phyloP scores from a whole-genome alignment of 257 asterid species.

The Scutellaria baicalensis region DNA sequence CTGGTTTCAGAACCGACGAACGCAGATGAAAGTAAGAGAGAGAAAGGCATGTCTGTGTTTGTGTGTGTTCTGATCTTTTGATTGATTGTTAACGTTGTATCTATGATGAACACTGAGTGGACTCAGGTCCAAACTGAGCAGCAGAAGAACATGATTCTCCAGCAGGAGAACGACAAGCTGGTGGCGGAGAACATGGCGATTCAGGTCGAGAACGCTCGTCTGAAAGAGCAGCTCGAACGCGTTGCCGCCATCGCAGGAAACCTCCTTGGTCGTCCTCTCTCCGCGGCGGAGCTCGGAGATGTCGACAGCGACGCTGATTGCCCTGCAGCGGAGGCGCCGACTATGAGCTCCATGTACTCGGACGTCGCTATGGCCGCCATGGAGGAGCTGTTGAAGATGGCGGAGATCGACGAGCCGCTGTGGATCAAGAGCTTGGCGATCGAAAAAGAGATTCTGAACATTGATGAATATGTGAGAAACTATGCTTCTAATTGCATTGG shows the following conservation, averaged over 20 bases:
- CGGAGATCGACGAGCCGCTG: conserved; percentile 64
- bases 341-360: conserved; percentile 55
- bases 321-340: conserved; percentile 22
- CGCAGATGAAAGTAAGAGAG: conserved; percentile 54
- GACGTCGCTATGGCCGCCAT: conserved; percentile 88
- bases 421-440: conserved; percentile 64
- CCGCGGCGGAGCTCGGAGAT: conserved; percentile 56
- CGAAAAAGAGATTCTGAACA: conserved; percentile 39
- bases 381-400: conserved; percentile 81
- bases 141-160: conserved; percentile 46
- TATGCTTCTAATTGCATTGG: conserved; percentile 37
- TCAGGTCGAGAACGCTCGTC: conserved; percentile 45
- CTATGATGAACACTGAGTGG: not conserved
- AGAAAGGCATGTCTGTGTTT: not conserved
- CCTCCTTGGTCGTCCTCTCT: conserved; percentile 40
- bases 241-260: conserved; percentile 40
- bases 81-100: not conserved
- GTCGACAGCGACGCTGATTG: conserved; percentile 62
- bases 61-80: not conserved
- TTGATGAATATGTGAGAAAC: conserved; percentile 34
- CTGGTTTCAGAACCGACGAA: conserved; percentile 63
- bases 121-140: conserved; percentile 51
- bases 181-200: conserved; percentile 51
- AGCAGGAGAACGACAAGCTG: conserved; percentile 59
- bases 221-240: conserved; percentile 52